A percentile compares a stretch with the other conserved stretches of the same genome.
These are phyloP conservation scores for Noccaea bulbosa DNA, from an alignment of 345 rosid genomes.

Conservation along the genomic window DNA sequence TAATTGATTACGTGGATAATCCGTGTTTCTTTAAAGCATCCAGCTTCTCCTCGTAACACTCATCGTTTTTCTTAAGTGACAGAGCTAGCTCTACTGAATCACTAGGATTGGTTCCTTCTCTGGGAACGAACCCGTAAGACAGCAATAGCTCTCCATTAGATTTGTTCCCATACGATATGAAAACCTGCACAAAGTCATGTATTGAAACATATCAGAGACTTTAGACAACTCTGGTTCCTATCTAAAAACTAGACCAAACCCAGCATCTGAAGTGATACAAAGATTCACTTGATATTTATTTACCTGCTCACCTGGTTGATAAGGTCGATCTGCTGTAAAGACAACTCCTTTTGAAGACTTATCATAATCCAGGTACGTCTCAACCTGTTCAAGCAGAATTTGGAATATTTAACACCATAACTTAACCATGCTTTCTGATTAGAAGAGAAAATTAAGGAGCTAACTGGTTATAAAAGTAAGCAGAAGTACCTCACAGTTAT, in stretches of 20 bases:
- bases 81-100: slow-evolving; percentile 86
- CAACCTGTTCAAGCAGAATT: slow-evolving; percentile 58
- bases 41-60: slow-evolving; percentile 76
- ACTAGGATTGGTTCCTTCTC: slow-evolving; percentile 88
- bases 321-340: slow-evolving; percentile 74
- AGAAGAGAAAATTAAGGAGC: slow-evolving; percentile 16
- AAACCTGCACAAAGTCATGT: slow-evolving; percentile 66
- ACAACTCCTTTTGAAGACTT: slow-evolving; percentile 85
- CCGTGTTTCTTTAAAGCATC: slow-evolving; percentile 81
- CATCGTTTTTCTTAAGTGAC: slow-evolving; percentile 72
- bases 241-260: slow-evolving; percentile 5
- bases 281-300: slow-evolving; percentile 17
- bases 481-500: slow-evolving; percentile 78
- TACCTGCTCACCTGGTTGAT: slow-evolving; percentile 99
- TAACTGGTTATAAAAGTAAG: slow-evolving; percentile 4
- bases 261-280: slow-evolving; percentile 24
- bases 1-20: slow-evolving; percentile 62
- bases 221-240: slow-evolving; percentile 23
- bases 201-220: slow-evolving; percentile 30
- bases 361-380: slow-evolving; percentile 92
- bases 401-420: slow-evolving; percentile 7
- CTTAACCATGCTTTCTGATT: slow-evolving; percentile 10
- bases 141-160: slow-evolving; percentile 90
- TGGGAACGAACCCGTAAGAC: slow-evolving; percentile 93
- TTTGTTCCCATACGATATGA: slow-evolving; percentile 94